Conservation (phyloP, 108 stramenopile genomes). For the Cylindrotheca fusiformis region DNA sequence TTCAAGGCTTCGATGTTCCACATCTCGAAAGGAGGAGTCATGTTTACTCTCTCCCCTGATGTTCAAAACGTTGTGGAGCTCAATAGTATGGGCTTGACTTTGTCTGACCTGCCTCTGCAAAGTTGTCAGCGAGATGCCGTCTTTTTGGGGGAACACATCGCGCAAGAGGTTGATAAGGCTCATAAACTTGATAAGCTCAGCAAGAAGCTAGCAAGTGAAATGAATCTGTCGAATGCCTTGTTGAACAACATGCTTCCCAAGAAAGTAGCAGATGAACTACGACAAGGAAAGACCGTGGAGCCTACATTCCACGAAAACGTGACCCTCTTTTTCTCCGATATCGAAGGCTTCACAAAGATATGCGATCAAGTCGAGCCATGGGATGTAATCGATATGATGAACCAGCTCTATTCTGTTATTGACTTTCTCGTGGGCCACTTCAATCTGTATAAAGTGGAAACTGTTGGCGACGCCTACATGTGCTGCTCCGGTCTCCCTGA, state of each 20-base stretch:
- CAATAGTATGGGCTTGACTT: constrained; percentile 29
- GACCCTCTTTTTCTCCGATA: constrained; percentile 19
- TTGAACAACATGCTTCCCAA: constrained; percentile 9
- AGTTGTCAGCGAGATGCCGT: constrained; percentile 25
- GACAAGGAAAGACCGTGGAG: constrained; percentile 30
- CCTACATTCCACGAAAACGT: constrained; percentile 28
- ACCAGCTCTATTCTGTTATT: constrained; percentile 42
- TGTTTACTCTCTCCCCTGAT: constrained; percentile 38
- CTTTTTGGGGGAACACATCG: constrained; percentile 43
- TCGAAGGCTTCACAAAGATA: constrained; percentile 41
- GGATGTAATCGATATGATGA: constrained; percentile 50
- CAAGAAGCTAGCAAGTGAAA: constrained; percentile 28
- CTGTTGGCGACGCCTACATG: constrained; percentile 2
- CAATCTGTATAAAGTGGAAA: constrained; percentile 27
- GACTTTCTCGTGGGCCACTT: constrained; percentile 31
- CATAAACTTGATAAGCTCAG: constrained; percentile 4
- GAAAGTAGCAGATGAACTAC: constrained; percentile 1
- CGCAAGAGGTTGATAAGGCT: constrained; percentile 27
- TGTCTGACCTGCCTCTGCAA: constrained; percentile 33
- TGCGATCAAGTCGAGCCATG: constrained; percentile 31
- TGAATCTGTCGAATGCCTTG: constrained; percentile 36
- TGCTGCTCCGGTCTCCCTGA: constrained; percentile 36
- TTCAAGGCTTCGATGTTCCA: constrained; percentile 33
- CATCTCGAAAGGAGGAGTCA: constrained; percentile 9
- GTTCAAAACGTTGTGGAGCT: constrained; percentile 39